Conservation (phyloP, 257 asterid species). For the Lycium barbarum region DNA sequence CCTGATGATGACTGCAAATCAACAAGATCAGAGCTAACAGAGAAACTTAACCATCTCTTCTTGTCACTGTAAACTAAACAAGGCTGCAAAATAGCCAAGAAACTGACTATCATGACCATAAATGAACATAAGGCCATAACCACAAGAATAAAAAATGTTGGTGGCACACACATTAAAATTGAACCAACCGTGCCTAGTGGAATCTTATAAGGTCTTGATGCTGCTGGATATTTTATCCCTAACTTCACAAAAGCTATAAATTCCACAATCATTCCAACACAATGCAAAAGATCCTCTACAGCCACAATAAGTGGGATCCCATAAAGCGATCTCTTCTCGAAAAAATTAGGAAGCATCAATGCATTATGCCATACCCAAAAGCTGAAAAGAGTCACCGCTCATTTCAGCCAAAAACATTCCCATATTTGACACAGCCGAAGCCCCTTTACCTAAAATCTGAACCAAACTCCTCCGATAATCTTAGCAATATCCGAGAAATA, state of each 20-base stretch:
- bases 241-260: conserved; percentile 67
- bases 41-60: conserved; percentile 53
- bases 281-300: conserved; percentile 67
- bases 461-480: conserved; percentile 70
- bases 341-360: conserved; percentile 66
- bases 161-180: conserved; percentile 58
- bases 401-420: conserved; percentile 79
- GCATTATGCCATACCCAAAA: conserved; percentile 74
- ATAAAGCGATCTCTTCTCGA: conserved; percentile 54
- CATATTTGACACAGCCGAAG: conserved; percentile 72
- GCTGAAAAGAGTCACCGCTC: conserved; percentile 79
- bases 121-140: conserved; percentile 54
- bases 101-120: conserved; percentile 60
- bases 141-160: conserved; percentile 53
- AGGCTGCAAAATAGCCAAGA: conserved; percentile 56
- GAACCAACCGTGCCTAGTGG: conserved; percentile 58
- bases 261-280: conserved; percentile 74
- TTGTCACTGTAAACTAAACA: conserved; percentile 53
- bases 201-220: conserved; percentile 61
- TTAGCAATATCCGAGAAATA: conserved; percentile 70
- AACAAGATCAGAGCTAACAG: conserved; percentile 38
- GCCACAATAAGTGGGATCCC: conserved; percentile 69
- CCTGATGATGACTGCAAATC: conserved; percentile 31
- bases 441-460: conserved; percentile 72
- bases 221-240: conserved; percentile 58